A percentile compares a stretch with the other conserved stretches of the same genome.
phyloP scores from a whole-genome alignment of 2,329 filamentous ascomycete species.

The Pseudophaeomoniella oleicola region DNA sequence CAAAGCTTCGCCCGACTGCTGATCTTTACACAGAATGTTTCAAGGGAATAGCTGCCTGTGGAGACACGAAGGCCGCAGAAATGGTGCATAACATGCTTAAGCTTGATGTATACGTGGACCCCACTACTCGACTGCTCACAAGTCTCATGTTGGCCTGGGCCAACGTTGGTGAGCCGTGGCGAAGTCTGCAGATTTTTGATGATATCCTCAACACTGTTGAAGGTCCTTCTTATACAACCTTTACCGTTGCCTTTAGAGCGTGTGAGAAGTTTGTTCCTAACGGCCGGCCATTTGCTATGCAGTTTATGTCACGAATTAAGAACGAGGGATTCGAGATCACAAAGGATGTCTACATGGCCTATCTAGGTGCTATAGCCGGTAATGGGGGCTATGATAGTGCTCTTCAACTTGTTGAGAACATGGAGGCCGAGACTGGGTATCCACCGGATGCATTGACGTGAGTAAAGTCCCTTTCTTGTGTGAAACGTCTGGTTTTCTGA shows the following conservation, averaged over 20 bases:
- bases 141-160: conserved; percentile 77
- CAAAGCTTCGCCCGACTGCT: conserved; percentile 48
- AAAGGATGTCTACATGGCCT: conserved; percentile 57
- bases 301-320: conserved; percentile 41
- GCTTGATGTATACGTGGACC: conserved; percentile 68
- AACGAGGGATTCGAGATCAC: conserved; percentile 68
- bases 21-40: conserved; percentile 69
- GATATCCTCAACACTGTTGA: conserved; percentile 73
- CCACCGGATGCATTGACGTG: conserved; percentile 57
- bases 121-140: conserved; percentile 64
- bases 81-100: conserved; percentile 88
- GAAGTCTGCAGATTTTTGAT: conserved; percentile 66
- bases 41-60: conserved; percentile 51
- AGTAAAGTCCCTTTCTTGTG: conserved; percentile 23
- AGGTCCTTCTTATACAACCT: conserved; percentile 67
- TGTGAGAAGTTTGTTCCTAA: conserved; percentile 47
- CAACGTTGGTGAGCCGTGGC: conserved; percentile 48
- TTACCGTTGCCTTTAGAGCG: conserved; percentile 67
- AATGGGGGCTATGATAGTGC: conserved; percentile 56
- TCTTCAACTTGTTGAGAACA: conserved; percentile 46
- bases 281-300: conserved; percentile 31
- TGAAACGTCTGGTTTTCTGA: not conserved
- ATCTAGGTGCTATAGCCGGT: conserved; percentile 60
- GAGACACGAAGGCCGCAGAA: conserved; percentile 50
- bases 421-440: conserved; percentile 51